Conservation (phyloP, 352 stramenopile species). For the Globisporangium paroecandrum region DNA sequence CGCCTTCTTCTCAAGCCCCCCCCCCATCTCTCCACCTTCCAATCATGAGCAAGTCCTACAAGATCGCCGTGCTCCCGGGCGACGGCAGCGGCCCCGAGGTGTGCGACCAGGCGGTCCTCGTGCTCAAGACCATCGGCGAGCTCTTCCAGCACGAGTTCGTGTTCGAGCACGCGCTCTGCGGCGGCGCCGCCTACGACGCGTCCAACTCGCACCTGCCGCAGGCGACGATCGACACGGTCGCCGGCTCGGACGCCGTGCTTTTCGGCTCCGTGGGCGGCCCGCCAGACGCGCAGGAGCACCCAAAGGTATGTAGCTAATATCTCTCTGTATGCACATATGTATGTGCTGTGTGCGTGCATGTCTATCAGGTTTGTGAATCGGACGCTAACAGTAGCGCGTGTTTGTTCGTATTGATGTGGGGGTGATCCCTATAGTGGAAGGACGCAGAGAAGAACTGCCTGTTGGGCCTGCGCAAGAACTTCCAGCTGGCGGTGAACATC, state of each 20-base stretch:
- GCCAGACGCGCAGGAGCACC: constrained; percentile 87
- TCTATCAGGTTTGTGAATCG: not conserved
- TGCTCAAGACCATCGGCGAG: constrained; percentile 79
- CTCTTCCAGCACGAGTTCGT: constrained; percentile 90
- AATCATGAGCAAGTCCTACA: constrained; percentile 48
- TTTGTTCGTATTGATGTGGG: not conserved
- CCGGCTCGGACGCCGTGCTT: constrained; percentile 88
- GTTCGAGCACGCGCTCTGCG: constrained; percentile 94
- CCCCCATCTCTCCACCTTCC: not conserved
- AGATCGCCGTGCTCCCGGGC: constrained; percentile 95
- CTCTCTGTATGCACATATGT: not conserved
- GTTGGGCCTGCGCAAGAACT: constrained; percentile 96
- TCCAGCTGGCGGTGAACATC: constrained; percentile 98
- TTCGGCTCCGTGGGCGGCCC: constrained; percentile 97
- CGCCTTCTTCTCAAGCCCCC: not conserved
- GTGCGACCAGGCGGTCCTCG: constrained; percentile 90
- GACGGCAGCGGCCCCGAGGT: constrained; percentile 99
- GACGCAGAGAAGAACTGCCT: constrained; percentile 94
- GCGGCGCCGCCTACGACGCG: constrained; percentile 93
- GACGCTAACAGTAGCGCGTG: not conserved
- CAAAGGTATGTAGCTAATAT: constrained; percentile 44
- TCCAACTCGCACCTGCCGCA: constrained; percentile 92
- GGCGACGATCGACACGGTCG: constrained; percentile 91
- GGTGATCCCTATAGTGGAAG: constrained; percentile 52
- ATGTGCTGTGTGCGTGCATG: not conserved